Evolutionary conservation across 2,329 filamentous ascomycete species (phyloP).

Genomic region (Aureobasidium sp.): DNA sequence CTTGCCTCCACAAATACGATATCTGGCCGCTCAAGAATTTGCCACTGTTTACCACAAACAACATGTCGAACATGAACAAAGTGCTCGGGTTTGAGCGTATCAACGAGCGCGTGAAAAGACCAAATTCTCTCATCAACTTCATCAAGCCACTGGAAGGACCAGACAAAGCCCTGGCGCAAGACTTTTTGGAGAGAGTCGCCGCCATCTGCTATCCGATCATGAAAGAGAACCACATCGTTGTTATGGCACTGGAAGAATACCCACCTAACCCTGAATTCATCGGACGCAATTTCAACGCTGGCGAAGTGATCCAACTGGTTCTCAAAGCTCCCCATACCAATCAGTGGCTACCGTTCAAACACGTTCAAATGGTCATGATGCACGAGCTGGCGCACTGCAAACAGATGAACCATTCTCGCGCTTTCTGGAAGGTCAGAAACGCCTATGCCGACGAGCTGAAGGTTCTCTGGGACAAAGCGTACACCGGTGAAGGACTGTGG

Average conservation of each 20-base stretch:
- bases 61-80: constrained; percentile 44
- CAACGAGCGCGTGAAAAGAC: constrained; percentile 66
- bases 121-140: constrained; percentile 74
- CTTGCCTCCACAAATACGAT: not conserved
- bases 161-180: constrained; percentile 51
- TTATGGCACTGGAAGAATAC: constrained; percentile 66
- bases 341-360: constrained; percentile 69
- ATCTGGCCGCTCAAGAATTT: not conserved
- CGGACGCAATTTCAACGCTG: constrained; percentile 84
- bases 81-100: constrained; percentile 71
- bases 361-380: constrained; percentile 94
- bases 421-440: constrained; percentile 76
- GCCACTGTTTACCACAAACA: not conserved
- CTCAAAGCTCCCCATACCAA: constrained; percentile 57
- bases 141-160: constrained; percentile 66
- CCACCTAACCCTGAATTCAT: constrained; percentile 75
- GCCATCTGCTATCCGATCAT: constrained; percentile 67
- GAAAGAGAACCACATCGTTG: constrained; percentile 39
- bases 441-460: constrained; percentile 65
- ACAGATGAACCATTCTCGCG: constrained; percentile 81
- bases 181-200: constrained; percentile 69
- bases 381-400: constrained; percentile 83
- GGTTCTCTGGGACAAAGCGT: constrained; percentile 60
- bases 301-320: constrained; percentile 80
- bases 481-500: constrained; percentile 80